Base-by-base conservation (phyloP, 805 yeast species). In the Torulaspora gathmanii region DNA sequence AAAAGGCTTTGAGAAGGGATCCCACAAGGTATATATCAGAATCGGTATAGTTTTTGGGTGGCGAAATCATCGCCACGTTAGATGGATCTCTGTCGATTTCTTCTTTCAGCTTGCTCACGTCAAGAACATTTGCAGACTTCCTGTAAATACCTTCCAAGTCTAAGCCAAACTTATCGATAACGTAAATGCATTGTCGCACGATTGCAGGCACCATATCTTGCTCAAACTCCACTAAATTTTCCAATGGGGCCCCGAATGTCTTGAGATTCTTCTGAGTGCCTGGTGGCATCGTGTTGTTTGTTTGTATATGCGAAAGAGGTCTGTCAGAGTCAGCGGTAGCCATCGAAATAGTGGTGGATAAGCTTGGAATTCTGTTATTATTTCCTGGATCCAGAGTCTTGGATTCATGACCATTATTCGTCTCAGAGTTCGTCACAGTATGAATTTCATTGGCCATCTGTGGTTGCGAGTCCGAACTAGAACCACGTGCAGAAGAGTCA, bases 191-290 rank as follows among this genome's bases (percentile, higher is more conserved):
- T 60, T 83, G 86, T 51, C 83, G 82, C 9, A 93, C 99, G 39
- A 93, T 78, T 13, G 84, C 75, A 1, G 99, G 99, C 4, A 93
- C 96, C 64, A 86, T 83, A 53, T 87, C 95, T 44, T 89, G 91
- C 51, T 95, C 96, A 54, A 76, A 80, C 50, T 82, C 83, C 15
- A 89, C 79, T 35, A 87, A 68, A 8, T 73, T 79, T 47, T 84
- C 95, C n/a, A 93, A 73, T 1, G 95, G 83, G 0, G 83, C 80
- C 0, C 96, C 97, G 67, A 87, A 93, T 0, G 95, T 80, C 28
- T 74, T 72, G 45, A 74, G 61, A 50, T 64, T 62, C 27, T 54
- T 61, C 37, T 53, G 58, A 9, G 56, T 62, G 3, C 73, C 73
- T 1, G 73, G 71, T 5, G 73, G 72, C 46, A 65, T 54, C 3